Conservation (phyloP, 2,329 filamentous ascomycete genomes). For the Rhynchosporium graminicola region DNA sequence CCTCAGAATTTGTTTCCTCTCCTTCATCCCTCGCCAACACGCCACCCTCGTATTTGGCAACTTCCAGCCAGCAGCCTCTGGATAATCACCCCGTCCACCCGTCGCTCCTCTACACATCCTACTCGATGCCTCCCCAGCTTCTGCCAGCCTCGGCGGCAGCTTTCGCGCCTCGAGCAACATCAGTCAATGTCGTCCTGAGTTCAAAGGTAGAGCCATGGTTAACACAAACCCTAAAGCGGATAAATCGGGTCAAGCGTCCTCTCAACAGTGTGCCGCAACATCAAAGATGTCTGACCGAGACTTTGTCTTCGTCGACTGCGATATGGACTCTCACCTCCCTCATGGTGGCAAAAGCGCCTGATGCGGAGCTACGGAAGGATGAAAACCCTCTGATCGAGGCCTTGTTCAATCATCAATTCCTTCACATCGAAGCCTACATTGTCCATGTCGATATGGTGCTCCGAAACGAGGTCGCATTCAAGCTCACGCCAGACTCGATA, state of each 20-base stretch:
- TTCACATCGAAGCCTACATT: conserved; percentile 95
- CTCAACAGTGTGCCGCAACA: conserved; percentile 97
- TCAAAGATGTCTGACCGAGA: conserved; percentile 92
- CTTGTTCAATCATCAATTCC: conserved; percentile 87
- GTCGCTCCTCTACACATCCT: conserved; percentile 6
- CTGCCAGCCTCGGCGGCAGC: conserved; percentile 93
- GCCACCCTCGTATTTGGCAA: conserved; percentile 25
- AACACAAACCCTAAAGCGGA: conserved; percentile 93
- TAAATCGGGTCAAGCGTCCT: conserved; percentile 94
- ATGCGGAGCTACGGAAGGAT: conserved; percentile 80
- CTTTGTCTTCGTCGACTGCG: conserved; percentile 81
- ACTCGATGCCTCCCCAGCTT: conserved; percentile 82
- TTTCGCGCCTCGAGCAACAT: conserved; percentile 86
- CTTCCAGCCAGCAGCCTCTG: conserved; percentile 25
- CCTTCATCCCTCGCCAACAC: conserved; percentile 24
- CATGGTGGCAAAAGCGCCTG: conserved; percentile 88
- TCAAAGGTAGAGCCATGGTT: conserved; percentile 95
- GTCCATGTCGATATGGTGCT: conserved; percentile 99
- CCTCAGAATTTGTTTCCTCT: conserved; percentile 23
- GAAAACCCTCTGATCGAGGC: conserved; percentile 81
- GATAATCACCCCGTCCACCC: neutral
- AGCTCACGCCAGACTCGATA: conserved; percentile 93
- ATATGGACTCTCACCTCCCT: conserved; percentile 94
- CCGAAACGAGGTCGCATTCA: conserved; percentile 96
- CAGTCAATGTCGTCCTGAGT: conserved; percentile 91